Evolutionary conservation across 345 rosid species (phyloP).

Genomic region (Luvunga scandens): DNA sequence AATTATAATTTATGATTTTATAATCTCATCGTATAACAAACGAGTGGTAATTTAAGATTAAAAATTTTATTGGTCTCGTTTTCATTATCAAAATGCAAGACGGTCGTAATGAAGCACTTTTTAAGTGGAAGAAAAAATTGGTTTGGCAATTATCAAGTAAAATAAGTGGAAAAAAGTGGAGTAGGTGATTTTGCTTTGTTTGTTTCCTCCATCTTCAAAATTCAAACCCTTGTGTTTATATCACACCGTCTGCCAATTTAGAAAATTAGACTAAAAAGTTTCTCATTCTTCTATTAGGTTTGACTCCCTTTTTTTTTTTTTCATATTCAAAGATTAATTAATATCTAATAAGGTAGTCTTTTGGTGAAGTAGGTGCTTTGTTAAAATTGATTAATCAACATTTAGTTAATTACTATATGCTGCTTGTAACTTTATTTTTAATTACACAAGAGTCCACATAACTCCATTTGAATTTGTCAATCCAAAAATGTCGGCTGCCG

Average conservation of each 20-base stretch:
- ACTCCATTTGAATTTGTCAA: neutral
- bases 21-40: too few relatives aligned
- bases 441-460: neutral
- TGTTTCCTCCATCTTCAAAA: neutral
- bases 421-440: neutral
- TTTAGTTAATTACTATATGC: neutral
- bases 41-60: too few relatives aligned
- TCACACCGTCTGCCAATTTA: neutral
- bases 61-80: too few relatives aligned
- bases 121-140: neutral
- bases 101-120: neutral
- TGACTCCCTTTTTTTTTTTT: neutral
- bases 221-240: neutral
- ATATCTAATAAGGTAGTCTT: neutral
- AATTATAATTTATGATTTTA: too few relatives aligned
- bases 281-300: neutral
- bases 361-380: conserved; percentile 15
- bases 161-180: neutral
- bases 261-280: neutral
- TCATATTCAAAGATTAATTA: neutral
- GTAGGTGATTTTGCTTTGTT: conserved; percentile 6
- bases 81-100: too few relatives aligned
- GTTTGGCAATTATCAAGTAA: neutral
- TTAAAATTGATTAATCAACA: neutral
- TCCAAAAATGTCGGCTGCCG: neutral